Percentiles rank a stretch among this genome's conserved stretches.
Conservation (phyloP, 345 rosid species). For the Pugionium dolabratum region DNA sequence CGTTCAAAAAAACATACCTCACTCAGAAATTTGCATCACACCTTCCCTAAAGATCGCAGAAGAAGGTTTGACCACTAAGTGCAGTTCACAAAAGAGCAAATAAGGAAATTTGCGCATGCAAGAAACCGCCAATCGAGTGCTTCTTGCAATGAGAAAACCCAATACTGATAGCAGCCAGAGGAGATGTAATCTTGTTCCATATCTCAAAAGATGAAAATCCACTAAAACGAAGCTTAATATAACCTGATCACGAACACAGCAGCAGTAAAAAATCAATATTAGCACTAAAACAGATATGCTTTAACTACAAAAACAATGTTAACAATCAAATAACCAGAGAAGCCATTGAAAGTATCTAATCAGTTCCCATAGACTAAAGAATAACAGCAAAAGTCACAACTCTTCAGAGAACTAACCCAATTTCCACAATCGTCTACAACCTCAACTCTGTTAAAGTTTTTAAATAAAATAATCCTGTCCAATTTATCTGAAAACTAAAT, state of each 20-base stretch:
- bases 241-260: constrained; percentile 49
- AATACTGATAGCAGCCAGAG: constrained; percentile 61
- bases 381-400: neutral
- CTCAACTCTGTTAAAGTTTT: neutral
- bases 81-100: constrained; percentile 84
- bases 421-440: no score
- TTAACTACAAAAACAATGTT: neutral
- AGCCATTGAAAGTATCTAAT: neutral
- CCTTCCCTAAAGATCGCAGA: constrained; percentile 49
- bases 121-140: constrained; percentile 85
- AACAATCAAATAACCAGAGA: neutral
- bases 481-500: constrained; percentile 17
- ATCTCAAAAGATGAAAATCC: constrained; percentile 48
- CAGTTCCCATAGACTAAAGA: constrained; percentile 2
- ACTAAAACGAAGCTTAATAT: constrained; percentile 50
- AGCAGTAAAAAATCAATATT: constrained; percentile 9
- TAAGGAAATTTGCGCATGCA: constrained; percentile 61
- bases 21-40: constrained; percentile 61
- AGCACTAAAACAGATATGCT: neutral
- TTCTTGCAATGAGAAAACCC: constrained; percentile 69
- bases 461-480: neutral
- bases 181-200: constrained; percentile 66
- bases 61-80: constrained; percentile 57
- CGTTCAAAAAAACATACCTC: constrained; percentile 58
- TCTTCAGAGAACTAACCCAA: constrained; percentile 4